These are phyloP conservation scores for Heterotrichella gracilis DNA, from an alignment of 352 stramenopile genomes.

Conservation along the genomic window DNA sequence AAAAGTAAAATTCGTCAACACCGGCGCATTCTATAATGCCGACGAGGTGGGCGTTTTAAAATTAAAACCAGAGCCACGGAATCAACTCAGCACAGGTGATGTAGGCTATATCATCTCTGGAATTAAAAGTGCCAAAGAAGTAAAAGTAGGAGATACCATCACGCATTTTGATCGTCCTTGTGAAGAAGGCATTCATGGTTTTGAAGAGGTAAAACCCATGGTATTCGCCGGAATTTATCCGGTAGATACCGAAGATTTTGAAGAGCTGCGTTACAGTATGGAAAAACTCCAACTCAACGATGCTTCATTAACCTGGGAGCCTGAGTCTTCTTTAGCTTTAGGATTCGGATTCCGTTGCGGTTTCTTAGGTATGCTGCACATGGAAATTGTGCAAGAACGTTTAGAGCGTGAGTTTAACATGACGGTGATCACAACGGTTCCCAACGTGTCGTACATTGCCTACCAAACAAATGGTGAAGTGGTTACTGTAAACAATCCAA, in stretches of 20 bases:
- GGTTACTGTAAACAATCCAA: background rate
- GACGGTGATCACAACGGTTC: conserved; percentile 78
- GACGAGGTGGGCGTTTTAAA: conserved; percentile 40
- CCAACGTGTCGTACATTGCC: conserved; percentile 65
- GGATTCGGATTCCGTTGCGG: conserved; percentile 75
- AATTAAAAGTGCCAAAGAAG: conserved; percentile 80
- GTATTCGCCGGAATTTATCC: conserved; percentile 95
- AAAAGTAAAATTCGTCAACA: background rate
- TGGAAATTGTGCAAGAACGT: conserved; percentile 89
- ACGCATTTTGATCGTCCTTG: background rate
- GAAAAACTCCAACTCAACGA: conserved; percentile 85
- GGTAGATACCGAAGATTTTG: conserved; percentile 65
- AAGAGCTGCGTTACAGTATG: conserved; percentile 67
- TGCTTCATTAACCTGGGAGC: conserved; percentile 60
- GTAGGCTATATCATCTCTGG: conserved; percentile 80
- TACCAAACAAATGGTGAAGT: background rate
- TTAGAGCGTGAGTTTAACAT: conserved; percentile 81
- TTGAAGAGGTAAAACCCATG: conserved; percentile 48
- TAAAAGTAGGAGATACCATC: background rate
- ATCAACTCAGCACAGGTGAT: conserved; percentile 42
- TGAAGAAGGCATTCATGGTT: conserved; percentile 17
- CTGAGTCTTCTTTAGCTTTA: conserved; percentile 60
- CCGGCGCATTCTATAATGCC: conserved; percentile 16
- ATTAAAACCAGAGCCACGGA: conserved; percentile 29
- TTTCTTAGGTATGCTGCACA: conserved; percentile 82